Conservation (phyloP, 1,284 basidiomycete genomes). For the Moesziomyces sp. region DNA sequence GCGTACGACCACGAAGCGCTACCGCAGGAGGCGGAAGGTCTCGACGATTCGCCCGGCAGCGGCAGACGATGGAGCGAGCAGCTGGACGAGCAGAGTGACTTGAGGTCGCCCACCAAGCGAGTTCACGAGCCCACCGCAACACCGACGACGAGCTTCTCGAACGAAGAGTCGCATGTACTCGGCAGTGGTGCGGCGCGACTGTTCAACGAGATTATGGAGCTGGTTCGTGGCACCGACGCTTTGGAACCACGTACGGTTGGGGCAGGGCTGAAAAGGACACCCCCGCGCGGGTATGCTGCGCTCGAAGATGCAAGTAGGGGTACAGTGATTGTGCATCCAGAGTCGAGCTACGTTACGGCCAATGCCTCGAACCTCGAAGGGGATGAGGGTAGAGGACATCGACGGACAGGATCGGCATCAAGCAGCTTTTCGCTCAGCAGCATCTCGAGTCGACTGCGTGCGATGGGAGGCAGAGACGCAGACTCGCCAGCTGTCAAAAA, state of each 20-base stretch:
- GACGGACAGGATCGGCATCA: constrained; percentile 16
- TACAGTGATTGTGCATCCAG: constrained; percentile 17
- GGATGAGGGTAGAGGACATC: background rate
- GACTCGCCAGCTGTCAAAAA: constrained; percentile 10
- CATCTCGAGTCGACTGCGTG: constrained; percentile 21
- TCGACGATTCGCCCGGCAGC: constrained; percentile 37
- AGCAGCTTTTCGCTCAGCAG: constrained; percentile 18
- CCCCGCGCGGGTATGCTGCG: constrained; percentile 14
- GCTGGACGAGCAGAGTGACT: constrained; percentile 4
- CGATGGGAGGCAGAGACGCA: constrained; percentile 3
- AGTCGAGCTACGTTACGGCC: constrained; percentile 11
- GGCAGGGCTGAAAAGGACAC: constrained; percentile 9
- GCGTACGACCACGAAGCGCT: background rate
- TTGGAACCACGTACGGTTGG: background rate
- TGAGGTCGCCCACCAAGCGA: constrained; percentile 29
- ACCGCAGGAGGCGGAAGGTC: background rate
- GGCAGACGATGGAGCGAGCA: constrained; percentile 2
- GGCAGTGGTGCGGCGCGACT: constrained; percentile 19
- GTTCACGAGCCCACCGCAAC: background rate
- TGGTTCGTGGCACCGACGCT: constrained; percentile 15
- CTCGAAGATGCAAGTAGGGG: constrained; percentile 14
- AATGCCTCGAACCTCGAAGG: constrained; percentile 1
- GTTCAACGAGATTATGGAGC: constrained; percentile 37
- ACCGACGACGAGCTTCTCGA: constrained; percentile 14
- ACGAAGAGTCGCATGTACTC: constrained; percentile 6